Percentiles rank a stretch among this genome's conserved stretches.
Conservation (phyloP, 2,329 filamentous ascomycete genomes). For the Zasmidium angulare region DNA sequence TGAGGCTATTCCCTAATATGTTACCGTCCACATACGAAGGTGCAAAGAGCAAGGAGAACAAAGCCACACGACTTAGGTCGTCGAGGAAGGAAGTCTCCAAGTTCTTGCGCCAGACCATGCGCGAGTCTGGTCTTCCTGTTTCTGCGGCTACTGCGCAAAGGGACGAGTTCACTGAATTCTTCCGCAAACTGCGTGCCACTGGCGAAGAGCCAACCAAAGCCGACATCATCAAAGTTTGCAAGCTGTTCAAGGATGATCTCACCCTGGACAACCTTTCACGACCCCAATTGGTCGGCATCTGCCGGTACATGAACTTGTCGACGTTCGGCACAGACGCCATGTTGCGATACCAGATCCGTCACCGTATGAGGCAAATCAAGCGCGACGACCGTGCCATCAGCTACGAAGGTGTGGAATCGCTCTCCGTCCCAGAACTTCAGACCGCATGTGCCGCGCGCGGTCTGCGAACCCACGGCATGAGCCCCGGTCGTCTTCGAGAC, state of each 20-base stretch:
- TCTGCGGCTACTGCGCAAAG: conserved; percentile 81
- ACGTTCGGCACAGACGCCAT: conserved; percentile 97
- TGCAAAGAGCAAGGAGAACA: conserved; percentile 84
- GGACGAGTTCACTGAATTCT: conserved; percentile 94
- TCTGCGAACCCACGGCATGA: conserved; percentile 88
- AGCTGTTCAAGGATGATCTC: conserved; percentile 96
- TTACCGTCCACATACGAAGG: conserved; percentile 96
- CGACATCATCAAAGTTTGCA: conserved; percentile 98
- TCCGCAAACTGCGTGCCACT: conserved; percentile 89
- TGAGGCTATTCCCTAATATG: conserved; percentile 95
- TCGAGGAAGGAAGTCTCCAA: conserved; percentile 91
- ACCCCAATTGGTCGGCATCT: conserved; percentile 95
- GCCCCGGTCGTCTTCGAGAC: conserved; percentile 80
- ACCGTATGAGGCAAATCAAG: conserved; percentile 99
- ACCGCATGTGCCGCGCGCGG: conserved; percentile 88
- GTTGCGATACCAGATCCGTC: conserved; percentile 93
- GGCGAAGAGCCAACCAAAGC: conserved; percentile 84
- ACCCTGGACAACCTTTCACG: conserved; percentile 95
- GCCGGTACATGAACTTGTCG: conserved; percentile 96
- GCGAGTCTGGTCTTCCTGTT: conserved; percentile 88
- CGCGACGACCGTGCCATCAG: conserved; percentile 92
- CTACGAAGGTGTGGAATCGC: conserved; percentile 87
- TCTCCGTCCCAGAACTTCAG: conserved; percentile 92
- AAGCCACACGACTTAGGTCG: conserved; percentile 75
- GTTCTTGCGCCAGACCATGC: conserved; percentile 84